Conservation (phyloP, 108 stramenopile species). For the Stephanodiscus triporus region DNA sequence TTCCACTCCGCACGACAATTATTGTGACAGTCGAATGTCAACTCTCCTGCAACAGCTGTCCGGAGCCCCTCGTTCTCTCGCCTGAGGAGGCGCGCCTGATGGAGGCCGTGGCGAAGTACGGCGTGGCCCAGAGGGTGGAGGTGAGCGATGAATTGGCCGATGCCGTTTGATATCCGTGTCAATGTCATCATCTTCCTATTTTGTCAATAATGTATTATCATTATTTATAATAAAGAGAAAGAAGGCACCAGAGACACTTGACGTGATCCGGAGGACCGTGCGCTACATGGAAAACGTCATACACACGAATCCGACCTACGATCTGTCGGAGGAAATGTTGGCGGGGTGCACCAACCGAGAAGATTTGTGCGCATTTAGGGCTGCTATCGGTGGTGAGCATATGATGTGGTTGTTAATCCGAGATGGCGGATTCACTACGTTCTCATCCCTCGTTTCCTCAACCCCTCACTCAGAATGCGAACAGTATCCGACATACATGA, state of each 20-base stretch:
- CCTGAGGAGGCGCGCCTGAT: slow-evolving; percentile 40
- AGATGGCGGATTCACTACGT: too few species aligned
- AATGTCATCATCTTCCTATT: too few species aligned
- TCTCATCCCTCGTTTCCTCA: too few species aligned
- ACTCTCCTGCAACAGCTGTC: neutral
- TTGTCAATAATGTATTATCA: too few species aligned
- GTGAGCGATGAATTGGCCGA: slow-evolving; percentile 7
- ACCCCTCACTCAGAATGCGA: too few species aligned
- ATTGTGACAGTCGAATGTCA: neutral
- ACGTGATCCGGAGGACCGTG: slow-evolving; percentile 57
- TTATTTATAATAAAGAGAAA: slow-evolving; percentile 7
- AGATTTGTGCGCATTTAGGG: slow-evolving; percentile 76
- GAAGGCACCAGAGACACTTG: slow-evolving; percentile 42
- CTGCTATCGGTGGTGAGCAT: slow-evolving; percentile 45
- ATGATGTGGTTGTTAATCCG: neutral
- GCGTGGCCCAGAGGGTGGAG: slow-evolving; percentile 58
- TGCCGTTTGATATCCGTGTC: too few species aligned
- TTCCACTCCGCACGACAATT: too few species aligned
- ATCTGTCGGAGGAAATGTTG: slow-evolving; percentile 44
- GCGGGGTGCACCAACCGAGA: slow-evolving; percentile 67
- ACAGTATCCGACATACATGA: too few species aligned
- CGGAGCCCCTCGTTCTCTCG: neutral
- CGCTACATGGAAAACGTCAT: slow-evolving; percentile 72
- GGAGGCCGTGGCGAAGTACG: slow-evolving; percentile 55
- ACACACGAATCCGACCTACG: slow-evolving; percentile 29